Percentiles rank a stretch among this genome's conserved stretches.
Conservation (phyloP, 768 basidiomycete species). For the Xanthoconium purpureum region DNA sequence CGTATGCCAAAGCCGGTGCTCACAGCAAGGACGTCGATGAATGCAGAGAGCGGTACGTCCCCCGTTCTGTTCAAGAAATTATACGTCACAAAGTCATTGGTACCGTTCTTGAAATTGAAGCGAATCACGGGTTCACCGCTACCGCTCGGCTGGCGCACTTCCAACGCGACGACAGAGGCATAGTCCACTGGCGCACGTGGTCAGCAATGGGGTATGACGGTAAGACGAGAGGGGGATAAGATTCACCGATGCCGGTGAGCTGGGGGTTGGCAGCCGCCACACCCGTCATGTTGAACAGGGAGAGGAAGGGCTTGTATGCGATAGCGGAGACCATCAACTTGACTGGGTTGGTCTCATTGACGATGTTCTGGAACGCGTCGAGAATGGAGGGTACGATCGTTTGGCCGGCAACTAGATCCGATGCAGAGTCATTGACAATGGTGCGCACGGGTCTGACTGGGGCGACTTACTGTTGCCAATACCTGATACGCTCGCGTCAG, state of each 20-base stretch:
- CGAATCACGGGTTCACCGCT: constrained; percentile 52
- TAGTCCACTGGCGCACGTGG: constrained; percentile 48
- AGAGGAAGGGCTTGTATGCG: constrained; percentile 76
- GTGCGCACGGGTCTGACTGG: neutral
- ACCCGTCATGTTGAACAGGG: constrained; percentile 75
- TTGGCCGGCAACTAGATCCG: constrained; percentile 56
- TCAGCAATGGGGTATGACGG: neutral
- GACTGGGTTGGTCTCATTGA: constrained; percentile 46
- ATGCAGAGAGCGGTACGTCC: constrained; percentile 54
- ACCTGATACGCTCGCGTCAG: constrained; percentile 45
- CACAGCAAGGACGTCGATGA: constrained; percentile 43
- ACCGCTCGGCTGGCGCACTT: constrained; percentile 49
- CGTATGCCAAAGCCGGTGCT: neutral
- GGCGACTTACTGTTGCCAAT: constrained; percentile 58
- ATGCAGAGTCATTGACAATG: neutral
- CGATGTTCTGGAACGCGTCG: constrained; percentile 49
- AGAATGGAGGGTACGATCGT: constrained; percentile 63
- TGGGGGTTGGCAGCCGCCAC: constrained; percentile 47
- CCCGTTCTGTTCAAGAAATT: constrained; percentile 41
- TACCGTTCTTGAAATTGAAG: constrained; percentile 71
- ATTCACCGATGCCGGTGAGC: constrained; percentile 56
- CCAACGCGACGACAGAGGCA: constrained; percentile 54
- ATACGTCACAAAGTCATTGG: constrained; percentile 46
- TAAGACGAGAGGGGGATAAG: neutral
- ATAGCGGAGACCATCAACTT: constrained; percentile 59